phyloP scores from a whole-genome alignment of 257 asterid species.

The Lavandula angustifolia region DNA sequence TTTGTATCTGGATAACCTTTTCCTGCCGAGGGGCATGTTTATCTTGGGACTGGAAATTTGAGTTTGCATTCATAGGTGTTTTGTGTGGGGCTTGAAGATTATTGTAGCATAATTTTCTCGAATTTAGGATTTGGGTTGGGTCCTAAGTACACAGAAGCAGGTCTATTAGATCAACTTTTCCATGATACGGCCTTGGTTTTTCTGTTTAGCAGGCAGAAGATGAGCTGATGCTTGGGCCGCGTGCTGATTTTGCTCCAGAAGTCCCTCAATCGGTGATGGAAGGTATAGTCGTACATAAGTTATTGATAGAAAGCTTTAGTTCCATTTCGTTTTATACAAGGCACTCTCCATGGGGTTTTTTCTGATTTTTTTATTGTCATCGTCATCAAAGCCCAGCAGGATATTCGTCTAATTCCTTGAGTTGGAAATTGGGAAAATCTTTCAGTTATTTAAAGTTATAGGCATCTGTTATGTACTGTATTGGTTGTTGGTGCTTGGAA shows the following conservation, averaged over 20 bases:
- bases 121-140: conserved; percentile 38
- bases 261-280: conserved; percentile 99
- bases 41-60: conserved; percentile 9
- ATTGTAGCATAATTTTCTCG: conserved; percentile 11
- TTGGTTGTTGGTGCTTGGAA: no score
- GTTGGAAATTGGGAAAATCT: no score
- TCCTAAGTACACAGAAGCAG: no score
- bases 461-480: no score
- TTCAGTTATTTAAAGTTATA: no score
- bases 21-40: conserved; percentile 23
- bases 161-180: conserved; percentile 48
- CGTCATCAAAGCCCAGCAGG: no score
- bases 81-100: conserved; percentile 27
- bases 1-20: conserved; percentile 30
- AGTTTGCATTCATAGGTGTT: conserved; percentile 30
- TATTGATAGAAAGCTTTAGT: conserved; percentile 7
- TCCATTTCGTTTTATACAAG: background rate
- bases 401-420: no score
- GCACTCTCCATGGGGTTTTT: conserved; percentile 12
- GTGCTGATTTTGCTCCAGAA: conserved; percentile 72
- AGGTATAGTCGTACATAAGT: conserved; percentile 49
- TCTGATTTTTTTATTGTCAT: no score
- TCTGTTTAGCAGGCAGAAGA: conserved; percentile 78
- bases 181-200: conserved; percentile 26
- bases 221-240: conserved; percentile 97